Base-by-base conservation (phyloP, 352 stramenopile species). In the Pythium apleroticum region DNA sequence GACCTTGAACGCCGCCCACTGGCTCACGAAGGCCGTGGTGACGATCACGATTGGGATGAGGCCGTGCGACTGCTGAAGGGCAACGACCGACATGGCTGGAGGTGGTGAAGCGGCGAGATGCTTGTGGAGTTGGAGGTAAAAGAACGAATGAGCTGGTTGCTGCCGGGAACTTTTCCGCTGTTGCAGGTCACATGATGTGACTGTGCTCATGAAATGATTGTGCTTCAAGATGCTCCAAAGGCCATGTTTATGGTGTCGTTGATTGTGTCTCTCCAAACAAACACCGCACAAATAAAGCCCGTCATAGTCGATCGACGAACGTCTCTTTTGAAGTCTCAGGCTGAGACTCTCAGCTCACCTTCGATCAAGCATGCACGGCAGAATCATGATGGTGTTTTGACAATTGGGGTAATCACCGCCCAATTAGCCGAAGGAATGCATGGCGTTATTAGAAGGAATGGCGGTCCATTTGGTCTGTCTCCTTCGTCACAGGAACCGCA, bases 1-100 rank as follows among this genome's bases (percentile, higher is more conserved):
- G 54, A 94, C 84, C 53, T 87, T 86, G 55, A 86, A 55, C 37
- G 61, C 69, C 4, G 81, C 84, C 78, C 83, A 95, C 1, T 68
- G 24, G 55, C 75, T 73, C 30, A 90, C 85, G 33, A 94, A 76
- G 20, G 67, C 66, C 43, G 68, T 74, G 71, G 75, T 60, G 50
- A 93, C 77, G 46, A 80, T 73, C 52, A 91, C 55, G 9, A 93
- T 67, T 11, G 76, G 76, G 37, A 90, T 72, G 66, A 77, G 84
- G 50, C 80, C 81, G 72, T 93, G 84, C 17, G 66, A 80, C 31
- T 79, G 76, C 58, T 88, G 81, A 3, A 89, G 72, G 17, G 78
- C 72, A 50, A 89, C 53, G 45, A 86, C 77, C 27, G 74, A 78
- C 73, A 84, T 69, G 52, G 22, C 19, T 39, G 39, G 22, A 41